Conservation (phyloP, 2,329 filamentous ascomycete species). For the Aspergillus sp. region DNA sequence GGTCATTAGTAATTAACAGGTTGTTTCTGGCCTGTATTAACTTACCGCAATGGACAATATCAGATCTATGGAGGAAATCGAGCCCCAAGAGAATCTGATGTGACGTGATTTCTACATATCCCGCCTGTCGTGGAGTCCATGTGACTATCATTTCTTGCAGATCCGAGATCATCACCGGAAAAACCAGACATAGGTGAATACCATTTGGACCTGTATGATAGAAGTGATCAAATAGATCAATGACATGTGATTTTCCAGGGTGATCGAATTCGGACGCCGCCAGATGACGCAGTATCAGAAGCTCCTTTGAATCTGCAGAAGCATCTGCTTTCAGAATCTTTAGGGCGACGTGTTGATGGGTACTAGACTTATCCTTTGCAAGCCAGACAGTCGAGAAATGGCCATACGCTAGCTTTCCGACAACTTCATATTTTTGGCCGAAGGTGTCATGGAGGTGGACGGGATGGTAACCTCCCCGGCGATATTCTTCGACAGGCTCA, state of each 20-base stretch:
- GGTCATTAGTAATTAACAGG: too few relatives aligned
- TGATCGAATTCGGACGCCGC: constrained; percentile 14
- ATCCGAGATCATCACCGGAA: constrained; percentile 29
- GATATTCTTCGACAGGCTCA: constrained; percentile 29
- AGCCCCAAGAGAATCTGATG: constrained; percentile 22
- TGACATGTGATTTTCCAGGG: constrained; percentile 22
- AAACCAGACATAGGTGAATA: constrained; percentile 26
- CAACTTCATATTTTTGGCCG: constrained; percentile 21
- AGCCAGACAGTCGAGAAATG: constrained; percentile 30
- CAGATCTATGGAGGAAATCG: constrained; percentile 19
- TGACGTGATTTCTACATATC: constrained; percentile 19
- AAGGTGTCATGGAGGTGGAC: constrained; percentile 27
- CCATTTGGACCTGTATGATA: constrained; percentile 27
- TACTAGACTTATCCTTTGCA: constrained; percentile 22
- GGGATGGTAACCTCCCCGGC: constrained; percentile 28
- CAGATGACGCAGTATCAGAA: constrained; percentile 20
- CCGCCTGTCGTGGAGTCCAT: constrained; percentile 14
- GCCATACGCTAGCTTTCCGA: constrained; percentile 23
- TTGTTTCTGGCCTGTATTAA: neutral
- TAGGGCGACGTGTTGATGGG: constrained; percentile 22
- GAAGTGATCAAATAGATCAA: constrained; percentile 27
- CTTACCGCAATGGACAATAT: constrained; percentile 25
- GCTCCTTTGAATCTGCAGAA: constrained; percentile 23
- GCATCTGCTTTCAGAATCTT: constrained; percentile 29
- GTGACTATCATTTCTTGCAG: constrained; percentile 21